Percentiles rank a stretch among this genome's conserved stretches.
These are phyloP conservation scores for Fraxinus pennsylvanica DNA, from an alignment of 257 asterid species.

Conservation along the genomic window DNA sequence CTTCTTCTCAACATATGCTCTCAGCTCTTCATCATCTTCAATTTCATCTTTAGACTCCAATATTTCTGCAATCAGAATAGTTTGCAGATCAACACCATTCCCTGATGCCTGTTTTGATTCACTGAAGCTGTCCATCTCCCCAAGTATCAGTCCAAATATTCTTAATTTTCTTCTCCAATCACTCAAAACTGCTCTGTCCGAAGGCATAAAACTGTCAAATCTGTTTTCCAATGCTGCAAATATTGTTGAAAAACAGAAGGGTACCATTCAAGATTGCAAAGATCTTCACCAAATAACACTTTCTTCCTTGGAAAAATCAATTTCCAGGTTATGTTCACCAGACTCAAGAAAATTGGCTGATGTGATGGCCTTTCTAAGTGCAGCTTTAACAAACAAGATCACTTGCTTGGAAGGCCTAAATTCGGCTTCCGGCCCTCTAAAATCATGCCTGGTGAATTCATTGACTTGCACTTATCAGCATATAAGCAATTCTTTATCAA, in stretches of 20 bases:
- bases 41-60: slow-evolving; percentile 21
- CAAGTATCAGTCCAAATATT: slow-evolving; percentile 51
- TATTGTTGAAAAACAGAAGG: slow-evolving; percentile 62
- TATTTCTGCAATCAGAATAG: slow-evolving; percentile 29
- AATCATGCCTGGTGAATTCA: slow-evolving; percentile 43
- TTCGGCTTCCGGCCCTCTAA: slow-evolving; percentile 55
- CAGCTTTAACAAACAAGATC: slow-evolving; percentile 66
- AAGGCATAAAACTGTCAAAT: slow-evolving; percentile 45
- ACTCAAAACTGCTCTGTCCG: slow-evolving; percentile 55
- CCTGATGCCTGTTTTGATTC: slow-evolving; percentile 62
- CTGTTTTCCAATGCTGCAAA: slow-evolving; percentile 44
- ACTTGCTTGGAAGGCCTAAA: slow-evolving; percentile 77
- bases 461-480: slow-evolving; percentile 42
- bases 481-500: slow-evolving; percentile 65
- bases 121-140: slow-evolving; percentile 55
- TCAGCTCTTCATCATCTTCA: slow-evolving; percentile 33
- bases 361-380: slow-evolving; percentile 62
- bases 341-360: slow-evolving; percentile 42
- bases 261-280: slow-evolving; percentile 59
- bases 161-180: slow-evolving; percentile 51
- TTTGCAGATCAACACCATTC: slow-evolving; percentile 69
- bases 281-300: slow-evolving; percentile 74
- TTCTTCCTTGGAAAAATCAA: slow-evolving; percentile 48
- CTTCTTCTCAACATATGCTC: slow-evolving; percentile 26
- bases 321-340: slow-evolving; percentile 30